Conservation (phyloP, 2,329 filamentous ascomycete species). For the Venturia pyrina region DNA sequence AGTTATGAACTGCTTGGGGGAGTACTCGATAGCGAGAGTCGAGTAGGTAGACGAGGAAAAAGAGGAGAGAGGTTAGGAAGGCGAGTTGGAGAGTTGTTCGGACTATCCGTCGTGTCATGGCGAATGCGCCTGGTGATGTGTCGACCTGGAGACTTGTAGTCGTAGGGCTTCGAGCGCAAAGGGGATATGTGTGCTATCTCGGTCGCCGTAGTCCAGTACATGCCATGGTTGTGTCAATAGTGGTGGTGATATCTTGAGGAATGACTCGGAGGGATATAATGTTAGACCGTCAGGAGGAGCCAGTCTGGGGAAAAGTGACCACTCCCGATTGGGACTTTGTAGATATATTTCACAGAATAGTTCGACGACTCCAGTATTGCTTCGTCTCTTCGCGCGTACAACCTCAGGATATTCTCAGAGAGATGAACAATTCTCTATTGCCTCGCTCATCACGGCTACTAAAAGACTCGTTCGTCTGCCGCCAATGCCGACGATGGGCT, state of each 20-base stretch:
- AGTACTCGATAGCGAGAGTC: constrained; percentile 84
- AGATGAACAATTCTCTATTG: background rate
- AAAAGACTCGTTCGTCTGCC: background rate
- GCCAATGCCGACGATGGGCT: background rate
- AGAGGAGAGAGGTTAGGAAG: constrained; percentile 50
- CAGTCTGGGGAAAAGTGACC: background rate
- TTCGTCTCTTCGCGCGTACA: background rate
- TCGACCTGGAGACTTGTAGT: background rate
- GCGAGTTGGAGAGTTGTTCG: constrained; percentile 66
- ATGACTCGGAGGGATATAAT: no score
- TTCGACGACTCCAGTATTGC: no score
- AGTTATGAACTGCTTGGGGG: constrained; percentile 73
- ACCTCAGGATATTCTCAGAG: background rate
- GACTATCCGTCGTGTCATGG: constrained; percentile 32
- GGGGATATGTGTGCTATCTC: background rate
- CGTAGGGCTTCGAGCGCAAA: background rate
- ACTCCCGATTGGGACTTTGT: background rate
- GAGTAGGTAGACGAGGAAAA: constrained; percentile 68
- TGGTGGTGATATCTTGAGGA: background rate
- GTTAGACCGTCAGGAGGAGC: no score
- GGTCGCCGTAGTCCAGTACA: background rate
- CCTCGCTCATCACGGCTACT: background rate
- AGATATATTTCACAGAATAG: no score
- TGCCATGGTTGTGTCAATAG: background rate
- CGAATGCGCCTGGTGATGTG: background rate